These are phyloP conservation scores for Clavispora vitiphila DNA, from an alignment of 805 yeast species.

Conservation along the genomic window DNA sequence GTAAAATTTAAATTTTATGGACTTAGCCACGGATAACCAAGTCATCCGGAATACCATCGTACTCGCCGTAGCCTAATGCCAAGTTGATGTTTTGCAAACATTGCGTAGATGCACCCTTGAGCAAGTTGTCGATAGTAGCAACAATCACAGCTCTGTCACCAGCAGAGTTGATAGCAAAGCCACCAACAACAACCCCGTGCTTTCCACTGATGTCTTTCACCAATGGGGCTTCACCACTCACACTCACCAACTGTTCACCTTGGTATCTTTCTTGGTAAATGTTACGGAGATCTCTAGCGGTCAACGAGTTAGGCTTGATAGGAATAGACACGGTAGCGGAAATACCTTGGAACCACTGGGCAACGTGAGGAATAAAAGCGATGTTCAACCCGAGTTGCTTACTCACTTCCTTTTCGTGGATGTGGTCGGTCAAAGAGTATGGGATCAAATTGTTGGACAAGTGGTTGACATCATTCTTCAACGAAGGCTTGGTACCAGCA, in stretches of 20 bases:
- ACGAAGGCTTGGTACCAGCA: conserved; percentile 98
- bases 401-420: conserved; percentile 93
- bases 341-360: conserved; percentile 99
- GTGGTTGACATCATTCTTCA: conserved; percentile 79
- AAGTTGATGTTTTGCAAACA: conserved; percentile 94
- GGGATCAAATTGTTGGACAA: conserved; percentile 85
- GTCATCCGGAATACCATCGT: conserved; percentile 86
- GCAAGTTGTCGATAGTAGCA: conserved; percentile 90
- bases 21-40: conserved; percentile 16
- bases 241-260: conserved; percentile 78
- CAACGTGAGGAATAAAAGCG: conserved; percentile 95
- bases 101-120: conserved; percentile 99
- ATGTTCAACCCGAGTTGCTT: conserved; percentile 70
- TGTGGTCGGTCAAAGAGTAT: conserved; percentile 92
- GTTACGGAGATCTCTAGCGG: conserved; percentile 78
- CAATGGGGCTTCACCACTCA: conserved; percentile 88
- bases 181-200: conserved; percentile 94
- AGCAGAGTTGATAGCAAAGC: conserved; percentile 85
- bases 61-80: conserved; percentile 86
- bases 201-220: conserved; percentile 89
- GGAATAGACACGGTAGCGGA: conserved; percentile 90
- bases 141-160: conserved; percentile 90
- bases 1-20: no score
- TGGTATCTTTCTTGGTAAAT: conserved; percentile 84
- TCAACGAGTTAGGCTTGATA: conserved; percentile 56